Evolutionary conservation across 2,329 filamentous ascomycete genomes (phyloP).

Genomic region (Colletotrichum abscissum): DNA sequence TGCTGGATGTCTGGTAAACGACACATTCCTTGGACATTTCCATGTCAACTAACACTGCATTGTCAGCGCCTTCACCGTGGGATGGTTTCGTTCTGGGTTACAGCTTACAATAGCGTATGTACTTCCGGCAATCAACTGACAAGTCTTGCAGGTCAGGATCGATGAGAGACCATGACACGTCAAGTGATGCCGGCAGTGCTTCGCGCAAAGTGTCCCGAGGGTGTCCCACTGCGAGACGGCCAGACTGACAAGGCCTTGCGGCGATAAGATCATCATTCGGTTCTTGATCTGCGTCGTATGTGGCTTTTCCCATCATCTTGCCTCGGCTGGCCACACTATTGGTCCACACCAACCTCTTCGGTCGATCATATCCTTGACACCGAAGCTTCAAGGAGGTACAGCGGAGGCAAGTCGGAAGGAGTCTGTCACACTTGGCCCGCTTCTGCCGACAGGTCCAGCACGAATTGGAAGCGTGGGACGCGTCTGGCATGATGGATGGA

Average conservation of each 20-base stretch:
- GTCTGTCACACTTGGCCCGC: conserved; percentile 31
- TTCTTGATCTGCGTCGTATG: not conserved
- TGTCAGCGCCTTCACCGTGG: not conserved
- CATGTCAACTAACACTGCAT: conserved; percentile 11
- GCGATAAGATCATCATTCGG: not conserved
- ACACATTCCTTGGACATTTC: conserved; percentile 30
- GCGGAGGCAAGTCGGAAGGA: conserved; percentile 18
- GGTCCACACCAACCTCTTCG: conserved; percentile 26
- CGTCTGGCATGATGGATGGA: conserved; percentile 21
- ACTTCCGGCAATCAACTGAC: conserved; percentile 16
- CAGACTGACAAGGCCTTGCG: not conserved
- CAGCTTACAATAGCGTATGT: conserved; percentile 29
- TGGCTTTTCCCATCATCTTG: conserved; percentile 18
- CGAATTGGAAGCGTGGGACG: conserved; percentile 22
- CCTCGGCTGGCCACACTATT: conserved; percentile 29
- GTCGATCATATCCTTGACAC: conserved; percentile 24
- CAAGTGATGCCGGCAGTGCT: not conserved
- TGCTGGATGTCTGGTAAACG: conserved; percentile 28
- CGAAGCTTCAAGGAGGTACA: conserved; percentile 29
- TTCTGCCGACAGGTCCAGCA: conserved; percentile 30
- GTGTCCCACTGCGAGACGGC: no score
- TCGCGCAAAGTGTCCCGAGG: not conserved
- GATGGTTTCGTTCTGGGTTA: no score
- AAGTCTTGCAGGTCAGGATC: conserved; percentile 22
- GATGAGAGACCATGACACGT: conserved; percentile 1